These are phyloP conservation scores for Juglanconis juglandina DNA, from an alignment of 2,329 filamentous ascomycete species.

Conservation along the genomic window DNA sequence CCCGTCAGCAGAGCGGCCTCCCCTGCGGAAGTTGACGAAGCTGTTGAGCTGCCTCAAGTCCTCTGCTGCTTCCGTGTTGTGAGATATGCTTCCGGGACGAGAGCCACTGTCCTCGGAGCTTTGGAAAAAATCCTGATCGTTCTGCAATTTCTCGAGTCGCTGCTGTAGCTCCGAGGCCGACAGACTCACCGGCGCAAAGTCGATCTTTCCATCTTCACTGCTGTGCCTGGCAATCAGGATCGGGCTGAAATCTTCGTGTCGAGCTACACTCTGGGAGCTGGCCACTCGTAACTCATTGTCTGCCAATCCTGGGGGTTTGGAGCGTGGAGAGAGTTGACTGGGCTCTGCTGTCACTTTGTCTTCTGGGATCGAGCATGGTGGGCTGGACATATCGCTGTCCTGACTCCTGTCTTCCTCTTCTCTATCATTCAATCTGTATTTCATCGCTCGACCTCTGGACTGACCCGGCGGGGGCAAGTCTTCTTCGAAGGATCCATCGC, in stretches of 20 bases:
- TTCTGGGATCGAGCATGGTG: slow-evolving; percentile 10
- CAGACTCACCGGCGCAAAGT: slow-evolving; percentile 54
- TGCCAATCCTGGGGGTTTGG: slow-evolving; percentile 16
- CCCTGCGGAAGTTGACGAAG: slow-evolving; percentile 67
- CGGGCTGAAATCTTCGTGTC: slow-evolving; percentile 84
- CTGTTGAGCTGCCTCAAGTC: slow-evolving; percentile 63
- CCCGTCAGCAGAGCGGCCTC: slow-evolving; percentile 66
- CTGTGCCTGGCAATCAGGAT: slow-evolving; percentile 74
- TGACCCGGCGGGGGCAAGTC: slow-evolving; percentile 20
- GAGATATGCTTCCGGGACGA: slow-evolving; percentile 34
- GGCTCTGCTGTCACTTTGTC: not conserved
- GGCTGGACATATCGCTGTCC: slow-evolving; percentile 18
- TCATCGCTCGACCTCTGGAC: slow-evolving; percentile 21
- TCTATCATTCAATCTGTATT: slow-evolving; percentile 20
- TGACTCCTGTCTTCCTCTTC: slow-evolving; percentile 6
- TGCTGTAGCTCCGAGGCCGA: slow-evolving; percentile 54
- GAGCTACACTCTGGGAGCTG: slow-evolving; percentile 75
- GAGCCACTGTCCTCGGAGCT: slow-evolving; percentile 23
- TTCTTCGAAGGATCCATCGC: slow-evolving; percentile 24
- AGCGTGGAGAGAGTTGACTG: slow-evolving; percentile 12
- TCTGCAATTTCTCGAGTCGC: slow-evolving; percentile 54
- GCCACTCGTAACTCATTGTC: slow-evolving; percentile 48
- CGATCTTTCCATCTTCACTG: slow-evolving; percentile 56
- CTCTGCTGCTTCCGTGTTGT: slow-evolving; percentile 58
- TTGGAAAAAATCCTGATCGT: slow-evolving; percentile 48